Evolutionary conservation across 2,329 filamentous ascomycete genomes (phyloP).

Genomic region (Didymella sp.): DNA sequence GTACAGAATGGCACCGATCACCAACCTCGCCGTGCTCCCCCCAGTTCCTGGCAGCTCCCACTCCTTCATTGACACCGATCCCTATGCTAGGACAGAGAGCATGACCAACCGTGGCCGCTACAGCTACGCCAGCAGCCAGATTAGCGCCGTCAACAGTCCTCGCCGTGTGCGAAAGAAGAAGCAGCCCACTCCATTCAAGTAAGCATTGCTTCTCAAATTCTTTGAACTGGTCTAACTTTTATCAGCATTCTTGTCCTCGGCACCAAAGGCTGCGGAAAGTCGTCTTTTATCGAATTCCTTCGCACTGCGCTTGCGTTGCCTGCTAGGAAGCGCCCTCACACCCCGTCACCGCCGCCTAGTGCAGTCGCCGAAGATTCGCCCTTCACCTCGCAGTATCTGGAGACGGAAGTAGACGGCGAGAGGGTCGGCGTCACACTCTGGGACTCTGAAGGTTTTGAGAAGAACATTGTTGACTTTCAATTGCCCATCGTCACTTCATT

Average conservation of each 20-base stretch:
- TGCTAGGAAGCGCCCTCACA: conserved; percentile 71
- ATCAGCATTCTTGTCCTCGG: conserved; percentile 87
- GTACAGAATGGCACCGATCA: conserved; percentile 47
- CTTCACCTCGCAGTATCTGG: conserved; percentile 88
- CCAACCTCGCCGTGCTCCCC: conserved; percentile 46
- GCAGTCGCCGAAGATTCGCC: conserved; percentile 56
- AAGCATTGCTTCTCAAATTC: conserved; percentile 55
- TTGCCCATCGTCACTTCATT: conserved; percentile 90
- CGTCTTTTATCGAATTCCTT: conserved; percentile 95
- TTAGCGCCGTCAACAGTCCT: conserved; percentile 92
- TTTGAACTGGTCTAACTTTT: conserved; percentile 22
- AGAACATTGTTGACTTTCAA: conserved; percentile 93
- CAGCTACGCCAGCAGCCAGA: conserved; percentile 91
- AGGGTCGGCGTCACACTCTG: conserved; percentile 91
- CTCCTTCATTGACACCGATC: conserved; percentile 68
- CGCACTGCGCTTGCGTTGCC: conserved; percentile 84
- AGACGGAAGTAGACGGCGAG: conserved; percentile 93
- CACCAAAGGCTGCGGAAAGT: conserved; percentile 87
- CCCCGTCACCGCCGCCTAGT: conserved; percentile 53
- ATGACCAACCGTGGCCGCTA: conserved; percentile 97
- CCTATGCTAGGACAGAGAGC: conserved; percentile 85
- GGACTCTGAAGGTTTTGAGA: conserved; percentile 95
- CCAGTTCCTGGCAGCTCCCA: conserved; percentile 49
- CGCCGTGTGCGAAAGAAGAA: conserved; percentile 91
- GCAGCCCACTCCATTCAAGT: conserved; percentile 99